Conservation (phyloP, 352 stramenopile genomes). For the Elongisporangium senticosum region DNA sequence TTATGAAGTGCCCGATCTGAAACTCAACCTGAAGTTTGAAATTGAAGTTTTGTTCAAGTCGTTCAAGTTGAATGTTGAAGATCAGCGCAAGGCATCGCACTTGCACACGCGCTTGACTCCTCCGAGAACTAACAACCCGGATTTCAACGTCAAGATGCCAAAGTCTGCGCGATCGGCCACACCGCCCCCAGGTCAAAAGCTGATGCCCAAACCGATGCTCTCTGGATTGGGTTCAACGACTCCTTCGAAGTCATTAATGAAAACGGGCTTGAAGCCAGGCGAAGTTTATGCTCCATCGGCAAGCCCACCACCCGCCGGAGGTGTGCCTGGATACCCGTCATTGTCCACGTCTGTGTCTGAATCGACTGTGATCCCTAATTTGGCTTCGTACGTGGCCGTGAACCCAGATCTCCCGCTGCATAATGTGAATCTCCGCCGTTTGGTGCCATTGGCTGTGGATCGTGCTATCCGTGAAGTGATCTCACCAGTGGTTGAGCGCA, state of each 20-base stretch:
- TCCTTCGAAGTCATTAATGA: slow-evolving; percentile 40
- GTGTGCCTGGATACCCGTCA: slow-evolving; percentile 17
- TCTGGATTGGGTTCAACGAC: slow-evolving; percentile 23
- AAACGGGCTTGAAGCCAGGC: slow-evolving; percentile 33
- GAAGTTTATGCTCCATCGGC: slow-evolving; percentile 43
- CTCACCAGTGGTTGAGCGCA: slow-evolving; percentile 97
- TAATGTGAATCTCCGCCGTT: slow-evolving; percentile 90
- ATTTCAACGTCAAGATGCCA: slow-evolving; percentile 97
- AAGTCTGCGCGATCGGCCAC: slow-evolving; percentile 54
- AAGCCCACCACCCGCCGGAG: slow-evolving; percentile 34
- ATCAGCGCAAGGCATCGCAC: slow-evolving; percentile 90
- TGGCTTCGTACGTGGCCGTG: slow-evolving; percentile 97
- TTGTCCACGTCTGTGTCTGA: slow-evolving; percentile 54
- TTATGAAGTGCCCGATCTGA: slow-evolving; percentile 98
- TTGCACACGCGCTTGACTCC: slow-evolving; percentile 89
- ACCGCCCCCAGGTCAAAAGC: slow-evolving; percentile 40
- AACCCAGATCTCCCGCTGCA: slow-evolving; percentile 95
- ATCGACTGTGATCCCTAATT: slow-evolving; percentile 97
- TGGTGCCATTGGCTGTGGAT: slow-evolving; percentile 97
- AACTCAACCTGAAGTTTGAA: slow-evolving; percentile 99
- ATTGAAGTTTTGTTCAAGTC: slow-evolving; percentile 99
- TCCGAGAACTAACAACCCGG: slow-evolving; percentile 94
- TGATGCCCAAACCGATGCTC: slow-evolving; percentile 20
- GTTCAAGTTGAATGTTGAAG: slow-evolving; percentile 96
- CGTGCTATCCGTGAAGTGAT: slow-evolving; percentile 98